Evolutionary conservation across 495 filamentous ascomycete species (phyloP), one percentile per base, ranked within the genome.

Genomic region (Penicillium goetzii): DNA sequence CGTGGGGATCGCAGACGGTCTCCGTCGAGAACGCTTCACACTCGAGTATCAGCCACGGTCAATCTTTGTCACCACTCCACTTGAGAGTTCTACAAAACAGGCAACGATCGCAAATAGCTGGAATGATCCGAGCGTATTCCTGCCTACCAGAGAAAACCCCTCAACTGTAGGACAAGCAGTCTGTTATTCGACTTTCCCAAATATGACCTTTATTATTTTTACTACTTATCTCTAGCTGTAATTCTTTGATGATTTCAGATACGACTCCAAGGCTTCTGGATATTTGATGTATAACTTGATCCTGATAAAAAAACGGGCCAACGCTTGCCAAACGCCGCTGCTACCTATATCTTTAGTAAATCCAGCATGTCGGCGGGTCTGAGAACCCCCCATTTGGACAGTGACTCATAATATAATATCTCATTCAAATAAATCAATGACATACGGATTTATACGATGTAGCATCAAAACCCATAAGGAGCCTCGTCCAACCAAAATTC

Each of bases 21-120:
- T 36, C 34, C 25, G 14, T 60, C 56, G 25, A 56, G 43, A 47
- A 47, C 7, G 43, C 43, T 47, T 47, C 43, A 47, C n/a, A 47
- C 7, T 47, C 43, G 14, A 47, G 43, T 47, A 19, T 19, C 17
- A 21, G 43, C 21, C 43, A 47, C 12, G 6, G 43, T 47, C 43
- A 47, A 14, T n/a, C 43, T 25, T 8, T 47, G 43, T 47, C 43
- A 14, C 43, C 43, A 47, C 17, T 47, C 43, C 43, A 47, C 43
- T 10, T 47, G 14, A 47, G 14, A 21, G 43, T 47, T 47, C 21
- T 47, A 47, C 43, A 47, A 47, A 47, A 47, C 8, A 7, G 21
- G 17, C 43, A 47, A 47, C 43, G 17, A 47, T 14, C 7, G 43
- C 8, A 14, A 14, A 21, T 47, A 47, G 43, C 17, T n/a, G 43